phyloP scores from a whole-genome alignment of 345 rosid genomes.

The Zanthoxylum bungeanum region DNA sequence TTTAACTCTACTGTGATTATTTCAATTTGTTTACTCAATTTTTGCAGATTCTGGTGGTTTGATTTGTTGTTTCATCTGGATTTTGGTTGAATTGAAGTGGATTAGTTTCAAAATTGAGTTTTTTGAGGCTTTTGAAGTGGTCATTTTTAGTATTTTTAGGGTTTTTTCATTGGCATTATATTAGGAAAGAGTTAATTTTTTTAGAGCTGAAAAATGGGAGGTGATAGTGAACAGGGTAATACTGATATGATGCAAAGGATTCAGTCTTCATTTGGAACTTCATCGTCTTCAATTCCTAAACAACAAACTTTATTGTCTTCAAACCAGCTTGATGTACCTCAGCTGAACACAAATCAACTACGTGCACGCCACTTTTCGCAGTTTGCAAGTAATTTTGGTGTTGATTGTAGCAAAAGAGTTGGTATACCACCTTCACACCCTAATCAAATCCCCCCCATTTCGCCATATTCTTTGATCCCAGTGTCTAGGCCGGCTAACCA shows the following conservation, averaged over 20 bases:
- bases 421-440: conserved; percentile 94
- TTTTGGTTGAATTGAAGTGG: conserved; percentile 18
- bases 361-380: conserved; percentile 52
- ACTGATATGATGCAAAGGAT: conserved; percentile 70
- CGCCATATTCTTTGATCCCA: conserved; percentile 87
- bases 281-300: conserved; percentile 46
- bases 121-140: neutral
- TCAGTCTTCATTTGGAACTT: conserved; percentile 58
- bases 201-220: conserved; percentile 54
- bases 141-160: neutral
- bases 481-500: conserved; percentile 49
- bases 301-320: conserved; percentile 33
- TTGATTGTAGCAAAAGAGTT: conserved; percentile 46
- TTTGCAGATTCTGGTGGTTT: conserved; percentile 23
- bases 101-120: conserved; percentile 10
- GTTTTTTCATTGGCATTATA: neutral
- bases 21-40: conserved; percentile 13
- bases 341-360: conserved; percentile 45
- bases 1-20: neutral
- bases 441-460: conserved; percentile 77
- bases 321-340: conserved; percentile 54
- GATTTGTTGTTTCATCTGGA: conserved; percentile 15
- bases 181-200: too few species aligned
- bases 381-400: conserved; percentile 40
- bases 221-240: conserved; percentile 58